Percentiles rank a stretch among this genome's conserved stretches.
These are phyloP conservation scores for Malus hybrid DNA, from an alignment of 331 rosid species.

Conservation along the genomic window DNA sequence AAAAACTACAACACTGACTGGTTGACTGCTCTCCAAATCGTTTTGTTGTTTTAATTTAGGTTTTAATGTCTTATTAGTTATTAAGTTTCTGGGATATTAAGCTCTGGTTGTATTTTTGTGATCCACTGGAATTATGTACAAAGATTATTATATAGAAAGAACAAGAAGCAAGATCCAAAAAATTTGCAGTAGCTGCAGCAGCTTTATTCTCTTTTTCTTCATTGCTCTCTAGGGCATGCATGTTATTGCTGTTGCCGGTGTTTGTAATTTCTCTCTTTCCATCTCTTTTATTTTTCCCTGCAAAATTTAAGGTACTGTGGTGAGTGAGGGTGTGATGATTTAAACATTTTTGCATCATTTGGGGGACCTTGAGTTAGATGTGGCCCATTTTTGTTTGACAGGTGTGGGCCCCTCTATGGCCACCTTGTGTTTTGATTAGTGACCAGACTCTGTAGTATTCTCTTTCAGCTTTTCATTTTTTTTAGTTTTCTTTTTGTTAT, in stretches of 20 bases:
- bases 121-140: constrained; percentile 17
- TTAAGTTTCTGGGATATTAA: neutral
- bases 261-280: neutral
- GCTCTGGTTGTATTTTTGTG: constrained; percentile 8
- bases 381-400: neutral
- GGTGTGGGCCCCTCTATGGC: neutral
- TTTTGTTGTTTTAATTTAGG: neutral
- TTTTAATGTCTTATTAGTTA: neutral
- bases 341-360: constrained; percentile 6
- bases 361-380: constrained; percentile 3
- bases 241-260: too few species aligned
- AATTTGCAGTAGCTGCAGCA: constrained; percentile 2
- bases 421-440: neutral
- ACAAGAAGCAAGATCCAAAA: constrained; percentile 28
- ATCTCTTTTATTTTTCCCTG: neutral
- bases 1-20: neutral
- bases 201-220: constrained; percentile 16
- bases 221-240: neutral
- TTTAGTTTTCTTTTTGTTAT: too few species aligned
- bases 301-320: constrained; percentile 30
- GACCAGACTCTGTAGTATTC: neutral
- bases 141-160: constrained; percentile 14
- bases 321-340: constrained; percentile 9
- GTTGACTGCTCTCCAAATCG: neutral
- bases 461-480: neutral